These are phyloP conservation scores for Zygotorulaspora danielsina DNA, from an alignment of 805 yeast genomes.

Conservation along the genomic window DNA sequence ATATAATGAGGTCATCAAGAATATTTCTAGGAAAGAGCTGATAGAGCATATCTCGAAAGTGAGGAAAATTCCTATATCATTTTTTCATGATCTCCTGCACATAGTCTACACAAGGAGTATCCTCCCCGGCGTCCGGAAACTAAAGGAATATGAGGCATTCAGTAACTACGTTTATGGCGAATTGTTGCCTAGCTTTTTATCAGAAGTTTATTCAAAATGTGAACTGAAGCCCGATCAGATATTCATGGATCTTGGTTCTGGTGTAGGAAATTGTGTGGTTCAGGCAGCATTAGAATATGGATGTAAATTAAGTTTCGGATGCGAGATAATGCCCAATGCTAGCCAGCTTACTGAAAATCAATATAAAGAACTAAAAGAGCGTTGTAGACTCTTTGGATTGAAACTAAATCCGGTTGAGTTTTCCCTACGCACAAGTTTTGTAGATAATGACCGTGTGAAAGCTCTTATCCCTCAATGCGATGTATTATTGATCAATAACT, in stretches of 20 bases:
- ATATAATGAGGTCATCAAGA: slow-evolving; percentile 42
- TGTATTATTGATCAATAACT: slow-evolving; percentile 76
- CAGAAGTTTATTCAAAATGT: slow-evolving; percentile 60
- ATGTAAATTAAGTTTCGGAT: slow-evolving; percentile 71
- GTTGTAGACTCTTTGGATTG: slow-evolving; percentile 63
- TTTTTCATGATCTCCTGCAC: slow-evolving; percentile 62
- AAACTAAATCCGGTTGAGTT: slow-evolving; percentile 52
- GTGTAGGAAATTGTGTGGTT: slow-evolving; percentile 87
- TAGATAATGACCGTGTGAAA: slow-evolving; percentile 55
- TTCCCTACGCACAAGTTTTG: slow-evolving; percentile 67
- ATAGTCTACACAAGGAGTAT: slow-evolving; percentile 75
- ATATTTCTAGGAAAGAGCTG: slow-evolving; percentile 36
- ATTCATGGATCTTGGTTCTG: slow-evolving; percentile 90
- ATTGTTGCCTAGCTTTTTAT: slow-evolving; percentile 69
- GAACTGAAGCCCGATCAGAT: slow-evolving; percentile 47
- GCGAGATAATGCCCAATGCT: slow-evolving; percentile 85
- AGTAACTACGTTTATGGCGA: slow-evolving; percentile 92
- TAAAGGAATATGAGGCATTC: slow-evolving; percentile 75
- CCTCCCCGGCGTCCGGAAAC: slow-evolving; percentile 61
- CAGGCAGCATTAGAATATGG: slow-evolving; percentile 89
- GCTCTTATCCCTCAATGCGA: slow-evolving; percentile 56
- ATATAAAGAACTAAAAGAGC: slow-evolving; percentile 48
- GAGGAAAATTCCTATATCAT: slow-evolving; percentile 38
- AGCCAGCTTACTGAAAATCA: slow-evolving; percentile 64
- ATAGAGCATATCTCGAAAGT: slow-evolving; percentile 31